These are phyloP conservation scores for Paulownia fortunei DNA, from an alignment of 257 asterid species.

Conservation along the genomic window DNA sequence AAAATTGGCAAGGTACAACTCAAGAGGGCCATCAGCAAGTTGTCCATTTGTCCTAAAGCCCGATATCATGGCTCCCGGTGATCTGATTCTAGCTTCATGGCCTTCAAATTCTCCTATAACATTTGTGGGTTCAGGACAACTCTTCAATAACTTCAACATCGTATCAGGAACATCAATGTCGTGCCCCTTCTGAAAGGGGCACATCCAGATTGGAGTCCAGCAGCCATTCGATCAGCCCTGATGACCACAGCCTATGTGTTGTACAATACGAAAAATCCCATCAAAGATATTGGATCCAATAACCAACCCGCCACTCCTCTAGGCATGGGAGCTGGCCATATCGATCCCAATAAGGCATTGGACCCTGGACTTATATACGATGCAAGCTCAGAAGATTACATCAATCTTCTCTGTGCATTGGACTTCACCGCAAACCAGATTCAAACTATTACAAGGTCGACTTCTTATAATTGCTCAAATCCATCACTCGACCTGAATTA, in stretches of 20 bases:
- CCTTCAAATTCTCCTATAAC: constrained; percentile 37
- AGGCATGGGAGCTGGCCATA: constrained; percentile 76
- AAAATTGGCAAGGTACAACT: constrained; percentile 66
- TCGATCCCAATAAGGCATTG: constrained; percentile 67
- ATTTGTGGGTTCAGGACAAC: constrained; percentile 30
- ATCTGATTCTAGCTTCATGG: constrained; percentile 72
- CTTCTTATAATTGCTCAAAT: constrained; percentile 49
- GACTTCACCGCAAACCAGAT: constrained; percentile 52
- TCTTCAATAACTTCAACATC: constrained; percentile 60
- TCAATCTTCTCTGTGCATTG: constrained; percentile 56
- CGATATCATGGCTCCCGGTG: constrained; percentile 74
- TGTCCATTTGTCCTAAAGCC: constrained; percentile 75
- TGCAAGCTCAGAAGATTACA: constrained; percentile 48
- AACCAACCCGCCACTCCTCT: constrained; percentile 55
- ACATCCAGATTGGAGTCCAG: constrained; percentile 72
- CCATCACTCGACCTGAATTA: constrained; percentile 70
- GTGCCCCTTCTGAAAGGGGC: constrained; percentile 63
- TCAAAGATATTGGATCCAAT: constrained; percentile 44
- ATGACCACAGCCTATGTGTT: constrained; percentile 60
- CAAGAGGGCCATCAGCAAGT: constrained; percentile 77
- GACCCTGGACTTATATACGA: constrained; percentile 78
- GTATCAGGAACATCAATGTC: constrained; percentile 83
- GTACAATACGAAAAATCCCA: constrained; percentile 54
- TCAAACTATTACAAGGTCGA: constrained; percentile 51
- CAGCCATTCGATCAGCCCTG: constrained; percentile 71